phyloP scores from a whole-genome alignment of 2,329 filamentous ascomycete genomes.

The Pseudogymnoascus sp. region DNA sequence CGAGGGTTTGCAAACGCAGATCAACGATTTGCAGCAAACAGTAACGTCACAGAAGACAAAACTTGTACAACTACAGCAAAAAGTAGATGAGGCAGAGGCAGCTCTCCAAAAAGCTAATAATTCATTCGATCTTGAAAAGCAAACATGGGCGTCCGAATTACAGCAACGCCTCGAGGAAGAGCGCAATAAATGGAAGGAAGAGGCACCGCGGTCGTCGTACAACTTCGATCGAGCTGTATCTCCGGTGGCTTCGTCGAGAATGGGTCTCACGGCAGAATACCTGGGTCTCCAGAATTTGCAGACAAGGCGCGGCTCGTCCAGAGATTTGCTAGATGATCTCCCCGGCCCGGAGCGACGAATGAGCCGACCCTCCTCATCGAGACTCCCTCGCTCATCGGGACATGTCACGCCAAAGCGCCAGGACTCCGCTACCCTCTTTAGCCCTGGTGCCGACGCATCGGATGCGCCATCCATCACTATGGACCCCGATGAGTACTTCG shows the following conservation, averaged over 20 bases:
- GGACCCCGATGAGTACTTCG: conserved; percentile 39
- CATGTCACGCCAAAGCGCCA: conserved; percentile 25
- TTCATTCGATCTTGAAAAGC: conserved; percentile 51
- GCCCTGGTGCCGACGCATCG: conserved; percentile 17
- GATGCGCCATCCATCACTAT: conserved; percentile 21
- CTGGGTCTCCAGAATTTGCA: conserved; percentile 31
- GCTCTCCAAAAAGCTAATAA: conserved; percentile 51
- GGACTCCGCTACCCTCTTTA: conserved; percentile 23
- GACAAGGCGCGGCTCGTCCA: conserved; percentile 18
- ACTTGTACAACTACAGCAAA: conserved; percentile 53
- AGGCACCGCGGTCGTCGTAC: conserved; percentile 24
- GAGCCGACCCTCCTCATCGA: conserved; percentile 20
- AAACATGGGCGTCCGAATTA: conserved; percentile 47
- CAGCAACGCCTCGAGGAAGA: conserved; percentile 57
- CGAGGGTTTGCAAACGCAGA: conserved; percentile 57
- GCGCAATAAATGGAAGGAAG: conserved; percentile 48
- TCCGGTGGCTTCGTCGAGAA: conserved; percentile 23
- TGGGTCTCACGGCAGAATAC: conserved; percentile 27
- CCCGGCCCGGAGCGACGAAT: conserved; percentile 17
- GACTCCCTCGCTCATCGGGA: conserved; percentile 21
- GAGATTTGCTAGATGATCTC: conserved; percentile 24
- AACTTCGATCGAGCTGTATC: conserved; percentile 27
- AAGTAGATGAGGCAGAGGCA: conserved; percentile 57
- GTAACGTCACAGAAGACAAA: conserved; percentile 51
- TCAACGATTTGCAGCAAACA: conserved; percentile 58